Conservation (phyloP, 176 grass and related monocot species). For the Chrysopogon serrulatus region DNA sequence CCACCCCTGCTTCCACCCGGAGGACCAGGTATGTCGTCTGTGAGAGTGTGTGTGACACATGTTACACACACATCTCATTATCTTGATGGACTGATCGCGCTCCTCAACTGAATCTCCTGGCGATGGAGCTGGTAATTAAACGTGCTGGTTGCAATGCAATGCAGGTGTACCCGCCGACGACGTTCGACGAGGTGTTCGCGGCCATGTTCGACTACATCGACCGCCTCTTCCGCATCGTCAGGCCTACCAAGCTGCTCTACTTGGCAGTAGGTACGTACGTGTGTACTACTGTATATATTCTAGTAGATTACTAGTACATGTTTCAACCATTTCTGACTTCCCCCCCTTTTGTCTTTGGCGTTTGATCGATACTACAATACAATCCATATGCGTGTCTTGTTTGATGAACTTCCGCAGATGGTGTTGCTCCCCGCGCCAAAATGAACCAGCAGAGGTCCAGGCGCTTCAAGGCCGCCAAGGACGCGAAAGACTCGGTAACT, state of each 20-base stretch:
- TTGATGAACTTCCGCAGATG: constrained; percentile 43
- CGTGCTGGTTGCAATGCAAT: no score
- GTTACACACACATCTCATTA: no score
- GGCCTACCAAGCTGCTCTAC: constrained; percentile 58
- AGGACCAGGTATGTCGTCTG: constrained; percentile 22
- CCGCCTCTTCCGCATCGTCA: constrained; percentile 38
- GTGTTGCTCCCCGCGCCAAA: constrained; percentile 73
- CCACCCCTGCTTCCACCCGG: constrained; percentile 60
- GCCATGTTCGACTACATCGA: constrained; percentile 65
- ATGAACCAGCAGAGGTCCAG: constrained; percentile 75
- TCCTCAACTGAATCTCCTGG: background rate
- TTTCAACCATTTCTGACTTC: background rate
- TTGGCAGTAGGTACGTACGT: constrained; percentile 53
- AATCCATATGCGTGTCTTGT: no score
- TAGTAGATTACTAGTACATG: background rate
- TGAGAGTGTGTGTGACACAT: no score
- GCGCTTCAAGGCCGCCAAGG: constrained; percentile 60
- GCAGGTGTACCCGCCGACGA: constrained; percentile 32
- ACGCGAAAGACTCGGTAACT: constrained; percentile 44
- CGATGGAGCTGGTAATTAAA: no score
- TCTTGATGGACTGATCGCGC: background rate
- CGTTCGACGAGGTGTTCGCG: constrained; percentile 60
- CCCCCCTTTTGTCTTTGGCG: background rate
- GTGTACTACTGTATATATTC: no score
- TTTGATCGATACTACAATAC: background rate